Evolutionary conservation across 805 yeast genomes (phyloP), one percentile per base, ranked within the genome.

Genomic region (Citeromyces nyonsensis): DNA sequence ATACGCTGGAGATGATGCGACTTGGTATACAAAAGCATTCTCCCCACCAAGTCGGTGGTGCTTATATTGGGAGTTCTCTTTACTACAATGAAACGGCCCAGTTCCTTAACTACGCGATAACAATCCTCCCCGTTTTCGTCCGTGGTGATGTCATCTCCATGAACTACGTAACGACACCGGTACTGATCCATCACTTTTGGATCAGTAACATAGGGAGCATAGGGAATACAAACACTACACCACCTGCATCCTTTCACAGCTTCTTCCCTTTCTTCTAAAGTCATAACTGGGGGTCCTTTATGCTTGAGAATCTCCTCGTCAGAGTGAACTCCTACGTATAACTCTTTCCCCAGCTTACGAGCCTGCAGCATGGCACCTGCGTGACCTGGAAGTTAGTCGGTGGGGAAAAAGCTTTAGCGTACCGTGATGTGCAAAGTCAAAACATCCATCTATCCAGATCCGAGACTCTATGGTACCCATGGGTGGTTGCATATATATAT

Each of bases 331-430:
- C 98, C 98, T 9, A 83, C 94, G 35, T 58, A 70, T 28, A 85
- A 64, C 39, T 72, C 83, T 18, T 61, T 58, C 7, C 95, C 95
- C 11, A 80, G 64, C 44, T 76, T 82, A 26, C 94, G 66, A 1
- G 98, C 95, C 51, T 91, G 98, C 35, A 82, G 56, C 69, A 91
- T 74, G 13, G 97, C 98, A 22, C 96, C 96, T 3, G 96, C 94
- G 46, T 91, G 98, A 15, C 67, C 66, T 59, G 13, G 3, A 15
- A 5, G 15, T 13, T 4, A 25, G 33, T 31, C 37, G 29, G 42
- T 36, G 32, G 4, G 6, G 24, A 24, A 29, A 22, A 9, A 10
- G 13, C 57, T 69, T 35, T 54, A 52, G 94, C n/a, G n/a, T n/a
- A n/a, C n/a, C 97, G 48, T 91, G 97, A 51, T 91, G 98, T 28